Evolutionary conservation across 768 basidiomycete species (phyloP).

Genomic region (Sarcomyxa edulis): DNA sequence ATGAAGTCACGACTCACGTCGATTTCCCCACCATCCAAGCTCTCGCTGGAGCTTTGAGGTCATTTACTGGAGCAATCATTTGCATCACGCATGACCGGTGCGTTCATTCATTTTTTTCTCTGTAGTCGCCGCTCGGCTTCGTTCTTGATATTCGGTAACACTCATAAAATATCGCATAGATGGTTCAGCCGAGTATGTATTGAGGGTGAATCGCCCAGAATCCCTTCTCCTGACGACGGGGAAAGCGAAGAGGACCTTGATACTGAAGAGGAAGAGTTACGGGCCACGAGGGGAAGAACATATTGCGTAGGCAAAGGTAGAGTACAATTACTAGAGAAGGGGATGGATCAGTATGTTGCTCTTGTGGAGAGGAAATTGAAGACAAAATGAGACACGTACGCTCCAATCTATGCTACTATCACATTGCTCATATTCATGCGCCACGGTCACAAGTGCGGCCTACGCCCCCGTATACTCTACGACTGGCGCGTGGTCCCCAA

Average conservation of each 20-base stretch:
- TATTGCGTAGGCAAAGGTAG: constrained; percentile 18
- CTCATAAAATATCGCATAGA: neutral
- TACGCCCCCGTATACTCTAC: too few species aligned
- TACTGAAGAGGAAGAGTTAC: neutral
- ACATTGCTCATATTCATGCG: too few species aligned
- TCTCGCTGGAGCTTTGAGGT: constrained; percentile 43
- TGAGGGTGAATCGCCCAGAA: constrained; percentile 17
- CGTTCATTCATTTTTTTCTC: neutral
- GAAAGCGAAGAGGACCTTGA: constrained; percentile 7
- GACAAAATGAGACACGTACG: constrained; percentile 3
- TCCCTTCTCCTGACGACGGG: constrained; percentile 15
- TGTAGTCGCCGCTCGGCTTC: constrained; percentile 1
- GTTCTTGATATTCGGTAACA: neutral
- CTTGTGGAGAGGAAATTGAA: constrained; percentile 17
- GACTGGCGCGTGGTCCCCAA: too few species aligned
- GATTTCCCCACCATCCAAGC: constrained; percentile 57
- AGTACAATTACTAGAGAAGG: constrained; percentile 16
- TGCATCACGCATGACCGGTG: constrained; percentile 64
- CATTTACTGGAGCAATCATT: constrained; percentile 50
- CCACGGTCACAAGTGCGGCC: too few species aligned
- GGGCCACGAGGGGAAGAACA: constrained; percentile 11
- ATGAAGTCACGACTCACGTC: constrained; percentile 69
- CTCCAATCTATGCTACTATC: too few species aligned
- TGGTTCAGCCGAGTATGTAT: constrained; percentile 19
- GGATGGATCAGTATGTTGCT: constrained; percentile 17